Conservation (phyloP, 1,284 basidiomycete genomes). For the Athelia sp. region DNA sequence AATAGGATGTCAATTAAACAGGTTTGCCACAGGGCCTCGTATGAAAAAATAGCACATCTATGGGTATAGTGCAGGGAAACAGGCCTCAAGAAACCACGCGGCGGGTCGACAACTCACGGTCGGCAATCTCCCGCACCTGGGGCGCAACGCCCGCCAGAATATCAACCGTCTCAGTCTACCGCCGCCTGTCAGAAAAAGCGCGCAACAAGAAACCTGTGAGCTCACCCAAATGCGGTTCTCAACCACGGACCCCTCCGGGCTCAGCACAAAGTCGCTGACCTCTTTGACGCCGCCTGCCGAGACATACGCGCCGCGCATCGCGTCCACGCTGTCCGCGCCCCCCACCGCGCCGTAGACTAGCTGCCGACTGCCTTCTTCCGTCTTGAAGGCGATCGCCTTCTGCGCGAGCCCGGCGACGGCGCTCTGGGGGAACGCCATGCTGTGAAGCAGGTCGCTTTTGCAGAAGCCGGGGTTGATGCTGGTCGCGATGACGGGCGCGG, state of each 20-base stretch:
- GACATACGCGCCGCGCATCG: background rate
- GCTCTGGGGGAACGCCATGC: slow-evolving; percentile 3
- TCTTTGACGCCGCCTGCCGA: background rate
- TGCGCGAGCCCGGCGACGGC: background rate
- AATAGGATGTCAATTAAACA: too few relatives aligned
- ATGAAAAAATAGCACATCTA: too few relatives aligned
- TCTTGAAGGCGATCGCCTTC: background rate
- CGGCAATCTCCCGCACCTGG: too few relatives aligned
- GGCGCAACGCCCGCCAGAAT: too few relatives aligned
- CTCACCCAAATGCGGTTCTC: background rate
- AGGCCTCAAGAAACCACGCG: too few relatives aligned
- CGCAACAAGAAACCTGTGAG: too few relatives aligned
- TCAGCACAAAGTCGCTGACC: background rate
- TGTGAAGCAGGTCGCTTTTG: slow-evolving; percentile 32
- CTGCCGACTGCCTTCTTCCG: slow-evolving; percentile 5
- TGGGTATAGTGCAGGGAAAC: too few relatives aligned
- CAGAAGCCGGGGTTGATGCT: slow-evolving; percentile 45
- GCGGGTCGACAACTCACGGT: background rate
- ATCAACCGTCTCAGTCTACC: too few relatives aligned
- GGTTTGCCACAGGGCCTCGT: too few relatives aligned
- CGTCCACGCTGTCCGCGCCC: slow-evolving; percentile 1
- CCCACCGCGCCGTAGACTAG: slow-evolving; percentile 4
- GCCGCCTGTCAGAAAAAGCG: too few relatives aligned
- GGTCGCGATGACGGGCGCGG: slow-evolving; percentile 23
- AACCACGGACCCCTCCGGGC: background rate